Evolutionary conservation across 352 stramenopile genomes (phyloP).

Genomic region (Phytophthora pluvialis): DNA sequence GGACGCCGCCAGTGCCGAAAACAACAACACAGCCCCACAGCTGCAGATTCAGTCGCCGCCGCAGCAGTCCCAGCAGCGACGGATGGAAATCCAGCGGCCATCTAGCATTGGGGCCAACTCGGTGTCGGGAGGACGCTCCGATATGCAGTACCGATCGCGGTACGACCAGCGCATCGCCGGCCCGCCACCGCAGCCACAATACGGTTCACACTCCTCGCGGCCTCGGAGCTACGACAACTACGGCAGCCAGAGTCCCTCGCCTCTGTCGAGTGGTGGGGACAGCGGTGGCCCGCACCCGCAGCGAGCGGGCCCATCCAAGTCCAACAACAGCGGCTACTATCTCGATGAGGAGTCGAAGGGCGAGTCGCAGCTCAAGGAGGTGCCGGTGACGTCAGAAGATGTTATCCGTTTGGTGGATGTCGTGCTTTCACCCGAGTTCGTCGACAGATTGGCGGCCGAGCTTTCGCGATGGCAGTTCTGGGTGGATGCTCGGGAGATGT

Average conservation of each 20-base stretch:
- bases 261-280: constrained; percentile 40
- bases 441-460: constrained; percentile 65
- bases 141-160: constrained; percentile 32
- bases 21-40: constrained; percentile 7
- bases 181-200: constrained; percentile 18
- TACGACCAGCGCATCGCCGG: constrained; percentile 32
- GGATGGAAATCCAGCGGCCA: constrained; percentile 20
- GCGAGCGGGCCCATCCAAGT: constrained; percentile 15
- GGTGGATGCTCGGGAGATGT: constrained; percentile 80
- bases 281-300: constrained; percentile 25
- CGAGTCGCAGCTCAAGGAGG: constrained; percentile 56
- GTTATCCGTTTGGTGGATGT: constrained; percentile 81
- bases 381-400: constrained; percentile 74
- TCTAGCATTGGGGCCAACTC: constrained; percentile 21
- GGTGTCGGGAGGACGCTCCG: constrained; percentile 12
- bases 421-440: constrained; percentile 74
- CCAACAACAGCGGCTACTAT: constrained; percentile 29
- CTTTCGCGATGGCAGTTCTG: constrained; percentile 84
- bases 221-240: constrained; percentile 37
- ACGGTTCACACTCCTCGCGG: constrained; percentile 22
- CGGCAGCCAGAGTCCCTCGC: constrained; percentile 39
- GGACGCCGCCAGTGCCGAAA: constrained; percentile 14
- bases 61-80: constrained; percentile 17
- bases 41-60: constrained; percentile 17
- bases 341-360: constrained; percentile 44